These are phyloP conservation scores for Scedosporium dehoogii DNA, from an alignment of 2,329 filamentous ascomycete species.

Conservation along the genomic window DNA sequence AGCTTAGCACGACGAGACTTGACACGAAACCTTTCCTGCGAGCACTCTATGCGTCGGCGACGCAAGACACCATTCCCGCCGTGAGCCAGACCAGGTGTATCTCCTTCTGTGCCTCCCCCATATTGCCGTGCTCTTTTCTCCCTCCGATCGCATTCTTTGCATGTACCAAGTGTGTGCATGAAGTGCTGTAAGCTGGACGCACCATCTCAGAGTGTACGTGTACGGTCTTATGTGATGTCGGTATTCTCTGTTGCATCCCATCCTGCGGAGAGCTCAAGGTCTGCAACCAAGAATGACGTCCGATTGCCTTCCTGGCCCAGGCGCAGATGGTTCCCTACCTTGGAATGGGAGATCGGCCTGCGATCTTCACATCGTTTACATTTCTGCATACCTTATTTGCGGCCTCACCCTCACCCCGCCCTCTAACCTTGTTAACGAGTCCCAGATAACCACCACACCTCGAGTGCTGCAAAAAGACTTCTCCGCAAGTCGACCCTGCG, in stretches of 20 bases:
- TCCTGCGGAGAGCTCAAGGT: neutral
- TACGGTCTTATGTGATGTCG: neutral
- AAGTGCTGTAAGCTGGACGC: neutral
- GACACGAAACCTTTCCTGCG: neutral
- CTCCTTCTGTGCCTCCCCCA: neutral
- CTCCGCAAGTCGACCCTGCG: neutral
- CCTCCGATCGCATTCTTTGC: neutral
- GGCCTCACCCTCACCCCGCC: neutral
- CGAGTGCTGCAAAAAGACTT: neutral
- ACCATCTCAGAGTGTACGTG: neutral
- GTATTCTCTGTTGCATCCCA: neutral
- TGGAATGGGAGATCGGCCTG: neutral
- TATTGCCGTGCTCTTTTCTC: neutral
- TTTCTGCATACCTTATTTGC: neutral
- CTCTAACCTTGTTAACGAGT: neutral
- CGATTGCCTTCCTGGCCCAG: conserved; percentile 4
- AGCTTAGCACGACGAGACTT: neutral
- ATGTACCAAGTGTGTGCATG: neutral
- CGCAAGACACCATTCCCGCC: neutral
- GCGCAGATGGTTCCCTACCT: conserved; percentile 2
- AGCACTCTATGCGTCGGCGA: neutral
- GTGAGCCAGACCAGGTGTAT: neutral
- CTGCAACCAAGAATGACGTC: neutral
- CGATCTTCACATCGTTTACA: conserved; percentile 1
- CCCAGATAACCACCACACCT: neutral